Percentiles rank a stretch among this genome's conserved stretches.
Evolutionary conservation across 2,329 filamentous ascomycete genomes (phyloP).

Genomic region (Trichophyton simii): DNA sequence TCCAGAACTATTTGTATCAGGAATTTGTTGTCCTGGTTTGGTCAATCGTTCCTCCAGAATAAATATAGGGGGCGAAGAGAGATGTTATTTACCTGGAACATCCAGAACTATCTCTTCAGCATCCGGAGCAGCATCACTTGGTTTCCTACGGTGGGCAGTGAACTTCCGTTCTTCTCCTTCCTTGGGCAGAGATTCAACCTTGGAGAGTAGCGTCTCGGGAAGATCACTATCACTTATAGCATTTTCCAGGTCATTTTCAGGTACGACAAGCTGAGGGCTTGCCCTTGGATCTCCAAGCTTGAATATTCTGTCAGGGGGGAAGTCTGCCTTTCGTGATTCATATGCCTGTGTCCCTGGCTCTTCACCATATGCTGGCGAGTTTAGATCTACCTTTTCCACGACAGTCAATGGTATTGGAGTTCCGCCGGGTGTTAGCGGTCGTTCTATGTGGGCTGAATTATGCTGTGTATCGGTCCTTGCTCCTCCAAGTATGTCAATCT

Average conservation of each 20-base stretch:
- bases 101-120: slow-evolving; percentile 32
- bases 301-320: slow-evolving; percentile 46
- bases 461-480: slow-evolving; percentile 29
- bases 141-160: slow-evolving; percentile 28
- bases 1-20: slow-evolving; percentile 38
- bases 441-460: slow-evolving; percentile 32
- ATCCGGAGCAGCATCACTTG: slow-evolving; percentile 34
- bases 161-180: slow-evolving; percentile 16
- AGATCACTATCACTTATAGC: slow-evolving; percentile 15
- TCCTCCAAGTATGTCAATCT: slow-evolving; percentile 46
- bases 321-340: slow-evolving; percentile 45
- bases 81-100: slow-evolving; percentile 42
- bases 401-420: slow-evolving; percentile 46
- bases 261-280: slow-evolving; percentile 3
- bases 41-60: slow-evolving; percentile 46
- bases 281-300: slow-evolving; percentile 24
- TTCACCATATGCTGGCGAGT: slow-evolving; percentile 46
- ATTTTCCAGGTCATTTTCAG: not conserved
- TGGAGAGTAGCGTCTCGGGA: slow-evolving; percentile 35
- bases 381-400: slow-evolving; percentile 49
- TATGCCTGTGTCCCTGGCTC: slow-evolving; percentile 49
- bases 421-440: slow-evolving; percentile 36
- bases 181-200: slow-evolving; percentile 29
- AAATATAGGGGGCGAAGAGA: slow-evolving; percentile 19
- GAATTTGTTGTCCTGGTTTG: slow-evolving; percentile 47